Percentiles rank a stretch among this genome's conserved stretches.
Evolutionary conservation across 2,329 filamentous ascomycete species (phyloP).

Genomic region (Endoconidiophora laricicola): DNA sequence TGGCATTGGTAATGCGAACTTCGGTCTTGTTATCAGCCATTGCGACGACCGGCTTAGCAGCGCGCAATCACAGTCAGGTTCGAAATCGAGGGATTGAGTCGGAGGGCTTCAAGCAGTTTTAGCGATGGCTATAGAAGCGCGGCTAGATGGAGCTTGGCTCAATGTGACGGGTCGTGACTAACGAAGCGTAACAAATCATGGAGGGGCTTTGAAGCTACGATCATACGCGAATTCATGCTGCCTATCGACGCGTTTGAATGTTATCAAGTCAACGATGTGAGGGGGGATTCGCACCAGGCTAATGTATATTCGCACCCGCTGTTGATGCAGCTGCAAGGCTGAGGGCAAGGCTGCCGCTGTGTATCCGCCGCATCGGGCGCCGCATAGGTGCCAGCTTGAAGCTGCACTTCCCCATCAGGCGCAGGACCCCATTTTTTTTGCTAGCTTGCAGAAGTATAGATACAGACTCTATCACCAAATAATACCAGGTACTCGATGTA

Average conservation of each 20-base stretch:
- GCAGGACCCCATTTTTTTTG: too few relatives aligned
- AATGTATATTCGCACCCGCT: background rate
- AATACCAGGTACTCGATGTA: background rate
- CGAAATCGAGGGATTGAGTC: background rate
- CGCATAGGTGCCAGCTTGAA: background rate
- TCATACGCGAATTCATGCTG: too few relatives aligned
- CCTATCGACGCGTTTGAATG: too few relatives aligned
- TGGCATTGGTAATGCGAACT: constrained; percentile 59
- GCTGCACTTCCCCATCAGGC: too few relatives aligned
- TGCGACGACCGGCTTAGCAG: constrained; percentile 20
- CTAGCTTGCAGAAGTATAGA: background rate
- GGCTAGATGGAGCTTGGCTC: too few relatives aligned
- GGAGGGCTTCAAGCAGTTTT: background rate
- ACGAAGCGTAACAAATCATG: too few relatives aligned
- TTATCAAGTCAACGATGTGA: background rate
- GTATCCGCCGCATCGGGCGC: background rate
- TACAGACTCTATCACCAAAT: background rate
- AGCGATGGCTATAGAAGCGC: background rate
- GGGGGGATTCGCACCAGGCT: background rate
- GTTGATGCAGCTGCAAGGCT: constrained; percentile 3
- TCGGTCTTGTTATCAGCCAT: constrained; percentile 32
- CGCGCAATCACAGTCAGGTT: background rate
- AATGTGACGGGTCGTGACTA: too few relatives aligned
- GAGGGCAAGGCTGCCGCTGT: constrained; percentile 5
- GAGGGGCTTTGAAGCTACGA: too few relatives aligned